phyloP scores from a whole-genome alignment of 2,329 filamentous ascomycete species.

The Gnomoniopsis sp. region DNA sequence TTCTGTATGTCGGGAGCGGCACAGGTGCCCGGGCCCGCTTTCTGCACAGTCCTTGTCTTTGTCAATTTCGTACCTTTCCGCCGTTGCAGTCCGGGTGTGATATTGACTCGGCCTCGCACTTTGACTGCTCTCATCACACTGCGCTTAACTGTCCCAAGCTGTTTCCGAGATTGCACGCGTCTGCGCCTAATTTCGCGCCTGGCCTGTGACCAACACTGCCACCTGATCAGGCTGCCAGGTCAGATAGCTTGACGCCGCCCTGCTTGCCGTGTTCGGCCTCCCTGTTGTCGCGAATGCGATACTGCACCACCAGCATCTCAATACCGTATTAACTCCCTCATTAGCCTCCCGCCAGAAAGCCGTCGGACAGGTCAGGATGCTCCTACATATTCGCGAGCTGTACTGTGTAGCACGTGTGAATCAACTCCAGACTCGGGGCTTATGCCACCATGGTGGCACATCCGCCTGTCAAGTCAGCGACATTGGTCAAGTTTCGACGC shows the following conservation, averaged over 20 bases:
- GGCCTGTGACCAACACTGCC: background rate
- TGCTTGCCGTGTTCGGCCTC: background rate
- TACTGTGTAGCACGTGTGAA: too few species aligned
- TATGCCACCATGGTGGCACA: background rate
- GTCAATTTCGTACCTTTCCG: background rate
- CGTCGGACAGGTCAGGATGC: too few species aligned
- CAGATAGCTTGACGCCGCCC: background rate
- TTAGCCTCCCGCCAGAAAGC: too few species aligned
- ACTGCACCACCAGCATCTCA: too few species aligned
- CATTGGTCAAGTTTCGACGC: conserved; percentile 1
- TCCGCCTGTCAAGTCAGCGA: background rate
- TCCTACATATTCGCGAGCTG: too few species aligned
- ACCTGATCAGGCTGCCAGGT: background rate
- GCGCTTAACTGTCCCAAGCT: background rate
- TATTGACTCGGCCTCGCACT: background rate
- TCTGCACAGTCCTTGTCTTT: too few species aligned
- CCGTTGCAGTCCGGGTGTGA: background rate
- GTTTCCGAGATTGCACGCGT: background rate
- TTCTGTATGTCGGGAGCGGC: too few species aligned
- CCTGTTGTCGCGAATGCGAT: too few species aligned
- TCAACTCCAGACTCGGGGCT: too few species aligned
- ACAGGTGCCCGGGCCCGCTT: too few species aligned
- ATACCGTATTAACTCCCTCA: too few species aligned
- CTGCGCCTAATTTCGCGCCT: background rate
- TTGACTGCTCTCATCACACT: background rate